Base-by-base conservation (phyloP, 2,329 filamentous ascomycete genomes). In the Arthrocladium fulminans region DNA sequence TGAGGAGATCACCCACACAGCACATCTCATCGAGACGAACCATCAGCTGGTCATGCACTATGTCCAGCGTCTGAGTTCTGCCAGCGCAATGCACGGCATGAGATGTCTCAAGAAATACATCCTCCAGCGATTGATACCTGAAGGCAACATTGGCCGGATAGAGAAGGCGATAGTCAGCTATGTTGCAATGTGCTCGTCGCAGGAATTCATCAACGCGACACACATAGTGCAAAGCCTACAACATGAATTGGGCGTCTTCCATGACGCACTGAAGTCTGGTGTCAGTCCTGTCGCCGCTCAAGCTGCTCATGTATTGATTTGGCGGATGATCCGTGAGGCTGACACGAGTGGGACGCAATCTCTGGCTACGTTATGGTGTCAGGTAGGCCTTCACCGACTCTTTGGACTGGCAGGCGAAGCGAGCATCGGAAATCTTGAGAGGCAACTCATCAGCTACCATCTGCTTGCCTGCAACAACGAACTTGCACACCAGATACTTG, bases 371-470 rank as follows among this genome's bases (percentile, higher is more conserved):
- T 65, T 70, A 44, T 96, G 87, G 88, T 94, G 86, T 57, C 72
- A 65, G 6, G 61, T 88, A 15, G 81, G 84, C 0, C 69, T 84
- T 10, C 82, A 88, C 59, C 62, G 69, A 0, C 59, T 86, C 0
- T 88, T 96, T 54, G 67, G 74, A 10, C 77, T 77, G 43, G 76
- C 79, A 19, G 83, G 84, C 1, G 73, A 80, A 2, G 57, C 73
- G 1, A 92, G 89, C 60, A 74, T 73, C 48, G 76, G 77, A 3
- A 88, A 85, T 53, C 73, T 92, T 52, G 69, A 78, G 40, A 80
- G 83, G 83, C 94, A 86, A 61, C 66, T 85, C 5, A 78, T 95
- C 2, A 66, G 83, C 3, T 90, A 83, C 59, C 78, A 80, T 2
- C 66, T 92, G 8, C 73, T 76, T 25, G 72, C 68, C 24, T 74